Conservation (phyloP, 345 rosid genomes). For the Acer saccharum region DNA sequence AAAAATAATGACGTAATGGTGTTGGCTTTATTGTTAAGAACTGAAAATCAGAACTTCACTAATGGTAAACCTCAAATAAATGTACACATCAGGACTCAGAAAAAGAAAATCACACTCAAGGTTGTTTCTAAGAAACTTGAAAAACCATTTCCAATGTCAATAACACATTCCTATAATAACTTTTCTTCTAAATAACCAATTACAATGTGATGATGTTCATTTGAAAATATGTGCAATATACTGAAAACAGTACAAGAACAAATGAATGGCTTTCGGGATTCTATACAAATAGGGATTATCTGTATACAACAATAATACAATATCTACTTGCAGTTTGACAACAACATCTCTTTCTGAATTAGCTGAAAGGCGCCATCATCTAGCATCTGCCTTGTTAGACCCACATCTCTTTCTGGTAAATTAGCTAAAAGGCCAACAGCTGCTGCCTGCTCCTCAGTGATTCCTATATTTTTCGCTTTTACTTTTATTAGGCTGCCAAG, state of each 20-base stretch:
- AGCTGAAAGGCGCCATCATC: slow-evolving; percentile 27
- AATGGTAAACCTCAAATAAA: not conserved
- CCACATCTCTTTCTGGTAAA: slow-evolving; percentile 93
- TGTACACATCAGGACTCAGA: too few relatives aligned
- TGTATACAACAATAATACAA: slow-evolving; percentile 33
- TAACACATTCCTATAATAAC: not conserved
- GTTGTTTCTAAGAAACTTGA: not conserved
- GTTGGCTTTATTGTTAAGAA: too few relatives aligned
- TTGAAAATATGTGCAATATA: slow-evolving; percentile 15
- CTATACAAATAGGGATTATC: not conserved
- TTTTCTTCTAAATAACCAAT: not conserved
- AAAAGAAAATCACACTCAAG: not conserved
- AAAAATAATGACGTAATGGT: too few relatives aligned
- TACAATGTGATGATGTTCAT: slow-evolving; percentile 6
- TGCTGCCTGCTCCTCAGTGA: slow-evolving; percentile 88
- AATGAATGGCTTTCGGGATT: too few relatives aligned
- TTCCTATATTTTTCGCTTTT: slow-evolving; percentile 64
- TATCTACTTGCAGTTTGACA: slow-evolving; percentile 30
- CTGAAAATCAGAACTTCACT: not conserved
- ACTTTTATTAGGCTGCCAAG: slow-evolving; percentile 30
- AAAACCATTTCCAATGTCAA: not conserved
- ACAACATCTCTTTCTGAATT: slow-evolving; percentile 45
- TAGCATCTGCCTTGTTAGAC: slow-evolving; percentile 81
- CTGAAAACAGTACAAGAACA: slow-evolving; percentile 11
- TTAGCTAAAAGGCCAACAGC: slow-evolving; percentile 91